Evolutionary conservation across 2,329 filamentous ascomycete species (phyloP).

Genomic region (Graphilbum fragrans): DNA sequence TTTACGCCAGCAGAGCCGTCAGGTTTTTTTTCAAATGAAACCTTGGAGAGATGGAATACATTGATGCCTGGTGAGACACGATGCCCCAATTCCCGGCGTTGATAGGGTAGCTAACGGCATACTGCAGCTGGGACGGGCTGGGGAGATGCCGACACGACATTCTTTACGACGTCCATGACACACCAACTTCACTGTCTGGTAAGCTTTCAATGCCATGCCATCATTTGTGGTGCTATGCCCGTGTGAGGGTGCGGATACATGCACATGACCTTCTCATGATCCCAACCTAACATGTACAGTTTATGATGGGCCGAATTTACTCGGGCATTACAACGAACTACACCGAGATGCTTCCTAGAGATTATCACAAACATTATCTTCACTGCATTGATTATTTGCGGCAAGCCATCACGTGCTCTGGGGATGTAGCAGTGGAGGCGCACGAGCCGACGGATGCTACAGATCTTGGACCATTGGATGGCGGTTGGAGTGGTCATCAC

Average conservation of each 20-base stretch:
- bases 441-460: constrained; percentile 23
- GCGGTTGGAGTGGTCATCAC: constrained; percentile 28
- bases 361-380: constrained; percentile 23
- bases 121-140: constrained; percentile 20
- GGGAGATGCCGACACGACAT: constrained; percentile 19
- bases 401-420: constrained; percentile 26
- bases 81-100: too few species aligned
- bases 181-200: constrained; percentile 29
- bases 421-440: constrained; percentile 23
- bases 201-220: too few species aligned
- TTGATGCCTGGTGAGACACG: constrained; percentile 23
- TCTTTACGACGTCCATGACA: constrained; percentile 27
- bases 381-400: constrained; percentile 30
- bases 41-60: constrained; percentile 24
- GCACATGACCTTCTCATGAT: neutral
- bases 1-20: constrained; percentile 25
- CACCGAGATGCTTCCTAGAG: constrained; percentile 1
- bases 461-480: constrained; percentile 22
- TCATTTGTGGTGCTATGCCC: too few species aligned
- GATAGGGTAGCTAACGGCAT: neutral
- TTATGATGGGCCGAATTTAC: constrained; percentile 23
- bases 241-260: too few species aligned
- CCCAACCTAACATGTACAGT: constrained; percentile 10
- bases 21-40: constrained; percentile 25
- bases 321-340: constrained; percentile 10